These are phyloP conservation scores for Helichrysum umbraculigerum DNA, from an alignment of 129 eudicot genomes.

Conservation along the genomic window DNA sequence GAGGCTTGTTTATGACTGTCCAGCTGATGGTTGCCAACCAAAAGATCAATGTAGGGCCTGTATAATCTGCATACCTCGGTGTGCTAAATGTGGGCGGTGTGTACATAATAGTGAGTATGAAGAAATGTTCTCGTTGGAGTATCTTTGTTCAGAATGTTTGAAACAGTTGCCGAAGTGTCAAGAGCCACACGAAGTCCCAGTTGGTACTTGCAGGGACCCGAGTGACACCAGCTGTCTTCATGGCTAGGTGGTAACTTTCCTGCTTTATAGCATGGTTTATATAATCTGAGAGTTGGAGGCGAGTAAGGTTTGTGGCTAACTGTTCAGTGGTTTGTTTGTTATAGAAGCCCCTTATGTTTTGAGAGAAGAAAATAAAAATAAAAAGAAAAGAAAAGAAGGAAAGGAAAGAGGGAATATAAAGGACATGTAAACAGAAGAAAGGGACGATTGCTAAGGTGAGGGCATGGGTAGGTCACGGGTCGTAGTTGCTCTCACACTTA, in stretches of 20 bases:
- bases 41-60: slow-evolving; percentile 79
- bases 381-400: background rate
- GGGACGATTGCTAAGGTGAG: background rate
- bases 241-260: slow-evolving; percentile 32
- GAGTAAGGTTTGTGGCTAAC: background rate
- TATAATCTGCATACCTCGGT: slow-evolving; percentile 69
- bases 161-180: slow-evolving; percentile 38
- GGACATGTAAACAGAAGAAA: background rate
- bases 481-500: background rate
- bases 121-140: slow-evolving; percentile 74
- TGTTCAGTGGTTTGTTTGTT: slow-evolving; percentile 15
- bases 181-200: slow-evolving; percentile 36
- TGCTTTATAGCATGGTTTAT: background rate
- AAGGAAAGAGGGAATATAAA: background rate
- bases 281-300: background rate
- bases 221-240: slow-evolving; percentile 9
- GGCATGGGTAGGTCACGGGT: background rate
- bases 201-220: slow-evolving; percentile 5
- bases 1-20: slow-evolving; percentile 84
- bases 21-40: slow-evolving; percentile 58
- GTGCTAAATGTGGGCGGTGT: slow-evolving; percentile 81
- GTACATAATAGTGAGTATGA: slow-evolving; percentile 54
- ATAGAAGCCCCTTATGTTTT: slow-evolving; percentile 5
- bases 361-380: background rate
- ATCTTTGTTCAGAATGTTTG: slow-evolving; percentile 60